Evolutionary conservation across 1,139 yeast species (phyloP), one percentile per base, ranked within the genome.

Genomic region (Candida labiduridarum): DNA sequence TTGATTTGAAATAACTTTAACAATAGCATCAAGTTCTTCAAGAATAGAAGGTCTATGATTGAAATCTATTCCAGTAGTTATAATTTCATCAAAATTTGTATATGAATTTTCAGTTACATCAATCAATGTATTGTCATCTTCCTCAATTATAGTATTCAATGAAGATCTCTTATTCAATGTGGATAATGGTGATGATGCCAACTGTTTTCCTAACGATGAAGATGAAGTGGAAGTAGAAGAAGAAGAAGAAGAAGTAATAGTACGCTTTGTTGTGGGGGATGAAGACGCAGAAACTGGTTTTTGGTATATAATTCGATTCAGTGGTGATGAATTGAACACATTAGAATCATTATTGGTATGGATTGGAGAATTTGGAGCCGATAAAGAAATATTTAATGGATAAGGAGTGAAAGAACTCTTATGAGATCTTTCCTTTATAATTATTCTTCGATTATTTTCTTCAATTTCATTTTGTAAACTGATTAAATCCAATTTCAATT

Each of bases 81-180:
- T 15, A 29, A 18, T 38, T 25, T 44, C 36, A 38, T 48, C 49
- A 49, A 49, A 51, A 45, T 41, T 49, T 15, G 41, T 47, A 41
- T 49, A 51, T n/a, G 47, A 42, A 15, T 25, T 42, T 44, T 22
- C 50, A 41, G 22, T 41, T 29, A 42, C 16, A 42, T 48, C 54
- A 49, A 35, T 52, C 22, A 48, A 29, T 18, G 47, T 39, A 42
- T 43, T 38, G 36, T 49, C 51, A 31, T 53, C 56, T 44, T 54
- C 58, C 33, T 52, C 56, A 18, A 52, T 43, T 10, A 53, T 52
- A 8, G 57, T 54, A 30, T 48, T 50, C 40, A 50, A 52, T 19
- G 48, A 49, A n/a, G 46, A 31, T 38, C 34, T 22, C 10, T 8
- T 49, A 36, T 33, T 46, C 45, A 30, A 39, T 9, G 29, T 33